A percentile compares a stretch with the other conserved stretches of the same genome.
Evolutionary conservation across 75 land plant species (phyloP).

Genomic region (Adiantum capillusveneris): DNA sequence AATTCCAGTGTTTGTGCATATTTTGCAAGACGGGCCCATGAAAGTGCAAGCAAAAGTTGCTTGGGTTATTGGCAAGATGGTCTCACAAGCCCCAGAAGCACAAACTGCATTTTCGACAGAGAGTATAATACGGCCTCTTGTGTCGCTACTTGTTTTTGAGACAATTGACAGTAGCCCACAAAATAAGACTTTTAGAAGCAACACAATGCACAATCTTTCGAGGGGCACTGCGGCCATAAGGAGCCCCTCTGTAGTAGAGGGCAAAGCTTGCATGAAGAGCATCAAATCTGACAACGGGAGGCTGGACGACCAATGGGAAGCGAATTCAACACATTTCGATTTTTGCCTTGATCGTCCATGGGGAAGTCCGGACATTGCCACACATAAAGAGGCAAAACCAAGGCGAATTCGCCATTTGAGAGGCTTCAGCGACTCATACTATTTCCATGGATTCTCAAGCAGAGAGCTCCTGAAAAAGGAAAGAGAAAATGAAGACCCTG

Average conservation of each 20-base stretch:
- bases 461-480: constrained; percentile 20
- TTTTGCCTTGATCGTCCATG: neutral
- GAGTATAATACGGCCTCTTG: constrained; percentile 54
- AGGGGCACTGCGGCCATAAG: constrained; percentile 28
- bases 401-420: constrained; percentile 4
- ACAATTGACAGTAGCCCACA: constrained; percentile 20
- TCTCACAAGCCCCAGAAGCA: constrained; percentile 20
- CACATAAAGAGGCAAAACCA: neutral
- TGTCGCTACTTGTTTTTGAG: constrained; percentile 49
- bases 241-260: constrained; percentile 3
- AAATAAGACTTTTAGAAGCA: neutral
- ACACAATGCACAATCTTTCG: constrained; percentile 45
- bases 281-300: neutral
- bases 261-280: constrained; percentile 3
- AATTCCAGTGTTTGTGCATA: constrained; percentile 32
- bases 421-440: constrained; percentile 13
- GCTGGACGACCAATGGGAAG: constrained; percentile 5
- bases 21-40: constrained; percentile 39
- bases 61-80: constrained; percentile 42
- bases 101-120: constrained; percentile 48
- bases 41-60: constrained; percentile 55
- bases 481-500: constrained; percentile 51
- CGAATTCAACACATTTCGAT: neutral
- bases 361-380: neutral
- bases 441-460: constrained; percentile 5